Evolutionary conservation across 805 yeast species (phyloP).

Genomic region (Metschnikowia reukaufii): DNA sequence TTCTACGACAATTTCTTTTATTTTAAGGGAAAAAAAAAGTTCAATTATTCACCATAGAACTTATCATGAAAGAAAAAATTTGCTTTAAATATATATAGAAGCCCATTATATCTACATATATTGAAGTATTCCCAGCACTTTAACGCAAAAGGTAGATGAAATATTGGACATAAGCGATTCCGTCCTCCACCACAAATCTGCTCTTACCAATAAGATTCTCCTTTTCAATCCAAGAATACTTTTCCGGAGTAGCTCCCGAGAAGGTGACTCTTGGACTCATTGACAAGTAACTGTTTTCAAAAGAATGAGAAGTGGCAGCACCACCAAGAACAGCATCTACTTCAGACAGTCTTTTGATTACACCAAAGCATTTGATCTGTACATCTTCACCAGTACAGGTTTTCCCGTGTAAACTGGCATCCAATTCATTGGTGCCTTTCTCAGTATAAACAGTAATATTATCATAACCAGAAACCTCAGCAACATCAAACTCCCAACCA

Average conservation of each 20-base stretch:
- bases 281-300: conserved; percentile 52
- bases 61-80: too few species aligned
- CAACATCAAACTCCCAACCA: conserved; percentile 33
- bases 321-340: conserved; percentile 38
- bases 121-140: too few species aligned
- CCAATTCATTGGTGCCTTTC: conserved; percentile 34
- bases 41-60: too few species aligned
- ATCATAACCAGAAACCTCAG: conserved; percentile 44
- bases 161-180: conserved; percentile 57
- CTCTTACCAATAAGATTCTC: conserved; percentile 59
- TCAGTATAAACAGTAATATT: conserved; percentile 41
- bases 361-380: conserved; percentile 49
- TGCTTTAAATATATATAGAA: too few species aligned
- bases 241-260: conserved; percentile 42
- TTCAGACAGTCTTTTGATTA: conserved; percentile 38
- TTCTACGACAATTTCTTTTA: too few species aligned
- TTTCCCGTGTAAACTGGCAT: conserved; percentile 50
- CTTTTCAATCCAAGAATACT: conserved; percentile 49
- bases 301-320: conserved; percentile 30
- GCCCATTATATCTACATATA: too few species aligned
- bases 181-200: conserved; percentile 50
- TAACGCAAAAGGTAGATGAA: conserved; percentile 38
- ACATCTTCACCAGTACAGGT: conserved; percentile 45
- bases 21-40: too few species aligned
- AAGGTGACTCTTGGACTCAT: conserved; percentile 46